These are phyloP conservation scores for Mucor indicus DNA, from an alignment of 371 early-diverging fungal genomes.

Conservation along the genomic window DNA sequence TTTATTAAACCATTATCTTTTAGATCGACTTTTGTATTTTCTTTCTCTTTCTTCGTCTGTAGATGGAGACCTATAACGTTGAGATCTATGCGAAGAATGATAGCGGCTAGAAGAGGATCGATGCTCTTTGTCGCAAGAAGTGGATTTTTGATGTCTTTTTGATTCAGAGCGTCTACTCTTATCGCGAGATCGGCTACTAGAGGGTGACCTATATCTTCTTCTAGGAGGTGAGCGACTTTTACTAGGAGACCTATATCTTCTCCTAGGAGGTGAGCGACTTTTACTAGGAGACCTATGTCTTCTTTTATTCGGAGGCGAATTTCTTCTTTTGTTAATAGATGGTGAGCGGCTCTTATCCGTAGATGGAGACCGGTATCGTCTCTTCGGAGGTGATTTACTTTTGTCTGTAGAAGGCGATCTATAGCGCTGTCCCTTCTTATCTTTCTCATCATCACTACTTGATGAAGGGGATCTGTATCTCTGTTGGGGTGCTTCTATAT, in stretches of 20 bases:
- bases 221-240: too few species aligned
- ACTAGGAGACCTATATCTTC: neutral
- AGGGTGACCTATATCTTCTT: neutral
- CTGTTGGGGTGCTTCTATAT: neutral
- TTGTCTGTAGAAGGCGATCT: constrained; percentile 7
- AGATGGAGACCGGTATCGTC: constrained; percentile 4
- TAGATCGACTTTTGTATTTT: neutral
- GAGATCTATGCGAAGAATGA: neutral
- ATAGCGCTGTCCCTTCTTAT: constrained; percentile 1
- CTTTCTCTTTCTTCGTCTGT: neutral
- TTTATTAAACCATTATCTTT: neutral
- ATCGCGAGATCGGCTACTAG: too few species aligned
- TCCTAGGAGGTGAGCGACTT: too few species aligned
- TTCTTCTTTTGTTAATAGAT: too few species aligned
- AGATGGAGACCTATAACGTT: constrained; percentile 8
- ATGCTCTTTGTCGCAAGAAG: neutral
- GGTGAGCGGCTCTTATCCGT: too few species aligned
- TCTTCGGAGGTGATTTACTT: neutral
- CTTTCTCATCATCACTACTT: neutral
- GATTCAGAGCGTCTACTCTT: too few species aligned
- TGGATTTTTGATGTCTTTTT: too few species aligned
- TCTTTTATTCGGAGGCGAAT: neutral
- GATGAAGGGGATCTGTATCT: constrained; percentile 13
- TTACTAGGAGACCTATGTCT: neutral
- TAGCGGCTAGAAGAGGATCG: too few species aligned